Percentiles rank a stretch among this genome's conserved stretches.
Conservation (phyloP, 306 rosid genomes). For the Glycine latifolia region DNA sequence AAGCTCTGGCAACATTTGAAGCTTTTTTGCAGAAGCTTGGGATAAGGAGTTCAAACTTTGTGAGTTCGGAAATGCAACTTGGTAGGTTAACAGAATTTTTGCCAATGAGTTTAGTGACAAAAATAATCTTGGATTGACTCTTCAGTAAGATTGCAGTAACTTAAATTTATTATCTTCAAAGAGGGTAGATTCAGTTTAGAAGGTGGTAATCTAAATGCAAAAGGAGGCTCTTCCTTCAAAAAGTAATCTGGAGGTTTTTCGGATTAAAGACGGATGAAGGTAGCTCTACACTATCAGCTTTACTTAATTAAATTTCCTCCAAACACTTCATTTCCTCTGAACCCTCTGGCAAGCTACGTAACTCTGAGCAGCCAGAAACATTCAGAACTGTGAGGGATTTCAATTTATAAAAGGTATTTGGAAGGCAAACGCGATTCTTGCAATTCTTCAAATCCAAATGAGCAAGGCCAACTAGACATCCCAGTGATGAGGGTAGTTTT, state of each 20-base stretch:
- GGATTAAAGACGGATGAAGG: constrained; percentile 43
- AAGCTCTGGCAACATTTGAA: constrained; percentile 44
- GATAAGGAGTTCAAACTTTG: constrained; percentile 19
- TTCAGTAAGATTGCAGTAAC: constrained; percentile 49
- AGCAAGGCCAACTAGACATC: constrained; percentile 44
- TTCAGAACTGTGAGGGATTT: constrained; percentile 43
- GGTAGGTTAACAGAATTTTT: constrained; percentile 50
- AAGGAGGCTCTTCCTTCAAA: not conserved
- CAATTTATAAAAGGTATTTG: constrained; percentile 41
- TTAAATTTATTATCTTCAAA: constrained; percentile 17
- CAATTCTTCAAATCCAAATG: constrained; percentile 40
- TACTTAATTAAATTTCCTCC: constrained; percentile 41
- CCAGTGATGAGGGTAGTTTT: constrained; percentile 44
- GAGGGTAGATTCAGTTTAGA: not conserved
- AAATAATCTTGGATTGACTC: constrained; percentile 44
- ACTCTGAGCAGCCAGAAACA: constrained; percentile 48
- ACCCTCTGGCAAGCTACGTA: constrained; percentile 37
- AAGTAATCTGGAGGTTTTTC: constrained; percentile 23
- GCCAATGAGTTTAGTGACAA: constrained; percentile 35
- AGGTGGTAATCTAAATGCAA: constrained; percentile 36
- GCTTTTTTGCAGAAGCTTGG: constrained; percentile 38
- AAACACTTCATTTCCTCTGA: constrained; percentile 36
- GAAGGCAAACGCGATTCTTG: constrained; percentile 48
- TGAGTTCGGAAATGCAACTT: constrained; percentile 39
- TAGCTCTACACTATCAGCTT: constrained; percentile 44